Evolutionary conservation across 2,329 filamentous ascomycete species (phyloP).

Genomic region (Zarea fungicola): DNA sequence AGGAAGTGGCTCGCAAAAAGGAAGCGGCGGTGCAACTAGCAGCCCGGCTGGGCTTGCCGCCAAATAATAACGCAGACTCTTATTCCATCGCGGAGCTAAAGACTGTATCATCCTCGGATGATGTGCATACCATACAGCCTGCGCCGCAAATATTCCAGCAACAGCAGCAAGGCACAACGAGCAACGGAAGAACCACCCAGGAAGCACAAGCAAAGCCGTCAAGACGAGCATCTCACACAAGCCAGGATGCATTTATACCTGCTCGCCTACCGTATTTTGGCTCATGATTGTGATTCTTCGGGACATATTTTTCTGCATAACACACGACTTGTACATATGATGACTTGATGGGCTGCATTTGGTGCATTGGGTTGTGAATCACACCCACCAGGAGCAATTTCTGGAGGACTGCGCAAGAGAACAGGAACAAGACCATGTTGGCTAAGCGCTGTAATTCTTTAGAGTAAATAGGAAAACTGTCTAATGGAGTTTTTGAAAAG

Average conservation of each 20-base stretch:
- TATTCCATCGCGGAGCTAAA: conserved; percentile 19
- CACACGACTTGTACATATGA: neutral
- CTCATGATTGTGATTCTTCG: conserved; percentile 21
- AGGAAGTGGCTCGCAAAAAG: conserved; percentile 47
- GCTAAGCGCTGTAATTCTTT: conserved; percentile 7
- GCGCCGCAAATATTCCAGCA: neutral
- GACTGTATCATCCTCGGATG: conserved; percentile 19
- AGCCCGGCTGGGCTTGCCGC: conserved; percentile 41
- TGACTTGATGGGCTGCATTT: conserved; percentile 3
- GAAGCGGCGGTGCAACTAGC: conserved; percentile 49
- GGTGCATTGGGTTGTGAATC: no score
- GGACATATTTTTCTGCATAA: neutral
- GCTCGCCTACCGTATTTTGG: conserved; percentile 54
- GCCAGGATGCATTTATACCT: conserved; percentile 44
- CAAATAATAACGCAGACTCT: conserved; percentile 14
- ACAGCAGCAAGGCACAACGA: neutral
- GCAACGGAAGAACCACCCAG: conserved; percentile 16
- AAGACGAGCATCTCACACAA: conserved; percentile 9
- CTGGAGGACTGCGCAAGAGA: no score
- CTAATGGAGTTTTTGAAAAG: conserved; percentile 4
- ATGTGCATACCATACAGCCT: conserved; percentile 29
- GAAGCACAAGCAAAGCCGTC: no score
- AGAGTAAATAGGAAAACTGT: neutral
- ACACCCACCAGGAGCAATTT: no score
- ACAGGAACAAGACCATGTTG: neutral